Base-by-base conservation (phyloP, 179 eudicot species). In the Spinacia oleracea region DNA sequence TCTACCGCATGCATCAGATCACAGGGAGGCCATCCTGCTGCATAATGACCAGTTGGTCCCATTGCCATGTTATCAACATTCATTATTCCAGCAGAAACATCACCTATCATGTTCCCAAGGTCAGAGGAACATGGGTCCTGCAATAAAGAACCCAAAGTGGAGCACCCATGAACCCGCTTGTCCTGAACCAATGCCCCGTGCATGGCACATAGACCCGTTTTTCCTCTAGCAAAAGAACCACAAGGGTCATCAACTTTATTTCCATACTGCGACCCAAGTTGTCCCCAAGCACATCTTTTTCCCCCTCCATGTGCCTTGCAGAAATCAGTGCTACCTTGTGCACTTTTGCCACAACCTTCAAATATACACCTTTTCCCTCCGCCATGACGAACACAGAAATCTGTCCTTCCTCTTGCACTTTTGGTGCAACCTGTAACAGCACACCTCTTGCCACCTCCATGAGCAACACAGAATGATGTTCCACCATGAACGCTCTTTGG, bases 231-330 rank as follows among this genome's bases (percentile, higher is more conserved):
- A 84, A 96, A 92, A 14, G 96, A 83, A 56, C 83, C 88, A 80
- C 99, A 96, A 18, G 88, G 83, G 72, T 73, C 90, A 68, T 87
- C 93, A 6, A 84, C 83, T 20, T 45, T 70, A 70, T 81, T 60
- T 11, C 97, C 98, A 74, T 74, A 85, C 35, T 80, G 81, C 11
- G 91, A 92, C 73, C 87, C 98, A 8, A 86, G 82, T 29, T 89
- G 97, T n/a, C 95, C 98, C 98, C 98, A 94, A 4, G 85, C 83
- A 82, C 99, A 96, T 78, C 91, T 84, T 84, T 89, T 91, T 3
- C 99, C 99, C 25, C 99, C 99, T 4, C 99, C 98, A 60, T 96
- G 99, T 15, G 98, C 99, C 84, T 93, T 93, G 87, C 99, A 96
- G 86, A 90, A 96, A 80, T 96, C 97, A 12, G 99, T 96, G 83